Evolutionary conservation across 2,329 filamentous ascomycete genomes (phyloP).

Genomic region (Alternaria infectoria): DNA sequence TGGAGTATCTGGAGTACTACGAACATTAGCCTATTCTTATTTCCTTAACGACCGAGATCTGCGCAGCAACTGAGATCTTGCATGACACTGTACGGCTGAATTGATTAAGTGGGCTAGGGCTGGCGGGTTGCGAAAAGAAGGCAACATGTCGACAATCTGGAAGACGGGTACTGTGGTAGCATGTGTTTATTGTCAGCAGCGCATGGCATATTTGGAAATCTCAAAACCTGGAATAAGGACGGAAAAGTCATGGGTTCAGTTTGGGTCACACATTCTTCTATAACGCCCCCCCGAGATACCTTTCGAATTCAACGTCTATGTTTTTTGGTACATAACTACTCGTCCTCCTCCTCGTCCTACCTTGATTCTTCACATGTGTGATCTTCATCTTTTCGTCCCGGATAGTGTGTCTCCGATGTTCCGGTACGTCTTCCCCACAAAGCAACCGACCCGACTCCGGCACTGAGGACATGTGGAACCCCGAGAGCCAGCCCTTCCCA

Average conservation of each 20-base stretch:
- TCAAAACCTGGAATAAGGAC: conserved; percentile 16
- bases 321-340: not conserved
- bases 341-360: accelerated
- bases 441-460: conserved; percentile 18
- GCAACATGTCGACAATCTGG: conserved; percentile 3
- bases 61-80: conserved; percentile 23
- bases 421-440: conserved; percentile 13
- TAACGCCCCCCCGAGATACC: conserved; percentile 21
- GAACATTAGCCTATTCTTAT: conserved; percentile 22
- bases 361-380: not conserved
- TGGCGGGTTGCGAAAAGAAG: conserved; percentile 2
- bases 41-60: conserved; percentile 19
- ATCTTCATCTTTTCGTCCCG: not conserved
- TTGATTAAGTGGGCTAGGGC: conserved; percentile 12
- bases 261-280: conserved; percentile 19
- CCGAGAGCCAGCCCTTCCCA: not conserved
- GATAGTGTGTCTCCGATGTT: not conserved
- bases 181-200: conserved; percentile 15
- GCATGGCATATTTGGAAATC: conserved; percentile 7
- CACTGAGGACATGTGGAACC: conserved; percentile 11
- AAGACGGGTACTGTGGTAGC: conserved; percentile 9
- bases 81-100: conserved; percentile 32
- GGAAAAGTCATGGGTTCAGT: conserved; percentile 23
- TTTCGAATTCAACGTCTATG: conserved; percentile 18
- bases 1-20: conserved; percentile 40